Base-by-base conservation (phyloP, 2,329 filamentous ascomycete genomes). In the Ophiostoma ips region DNA sequence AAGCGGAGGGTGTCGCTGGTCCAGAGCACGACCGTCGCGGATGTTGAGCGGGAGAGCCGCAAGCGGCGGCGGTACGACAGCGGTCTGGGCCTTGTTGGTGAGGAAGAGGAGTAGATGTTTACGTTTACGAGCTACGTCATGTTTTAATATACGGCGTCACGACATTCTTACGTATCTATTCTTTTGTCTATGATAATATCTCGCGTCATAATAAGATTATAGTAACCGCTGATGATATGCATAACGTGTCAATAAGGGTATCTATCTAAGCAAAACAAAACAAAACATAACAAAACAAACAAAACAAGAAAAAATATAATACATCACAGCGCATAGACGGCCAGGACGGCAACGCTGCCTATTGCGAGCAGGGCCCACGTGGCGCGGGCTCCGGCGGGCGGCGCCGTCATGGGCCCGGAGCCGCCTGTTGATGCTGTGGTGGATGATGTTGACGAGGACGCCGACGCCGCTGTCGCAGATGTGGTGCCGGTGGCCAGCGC, bases 71-170 rank as follows among this genome's bases (percentile, higher is more conserved):
- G 68, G 51, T 68, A 71, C 55, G 76, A 79, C 59, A 77, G 73
- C 49, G 76, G 75, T 0, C 57, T 79, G 46, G 74, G 73, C 0
- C 64, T 79, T 21, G 55, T 77, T 59, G 73, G 75, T 28, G 75
- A 78, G 57, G 73, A 76, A 34, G 70, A 48, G 12, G 40, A 15
- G 3, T 38, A 33, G 13, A 15, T 35, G 21, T 28, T 49, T 5
- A 28, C 24, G 24, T 28, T 8, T 28, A 28, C 24, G 24, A 28
- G 24, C 8, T 8, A 28, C 24, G 24, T 4, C 24, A 28, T 28
- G n/a, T n/a, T n/a, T n/a, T n/a, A n/a, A n/a, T n/a, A n/a, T n/a
- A n/a, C n/a, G n/a, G n/a, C n/a, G n/a, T n/a, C n/a, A n/a, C n/a
- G n/a, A n/a, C n/a, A n/a, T n/a, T n/a, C n/a, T n/a, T n/a, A n/a